Conservation (phyloP, 345 rosid genomes). For the thale cress (Arabidopsis thaliana) region DNA sequence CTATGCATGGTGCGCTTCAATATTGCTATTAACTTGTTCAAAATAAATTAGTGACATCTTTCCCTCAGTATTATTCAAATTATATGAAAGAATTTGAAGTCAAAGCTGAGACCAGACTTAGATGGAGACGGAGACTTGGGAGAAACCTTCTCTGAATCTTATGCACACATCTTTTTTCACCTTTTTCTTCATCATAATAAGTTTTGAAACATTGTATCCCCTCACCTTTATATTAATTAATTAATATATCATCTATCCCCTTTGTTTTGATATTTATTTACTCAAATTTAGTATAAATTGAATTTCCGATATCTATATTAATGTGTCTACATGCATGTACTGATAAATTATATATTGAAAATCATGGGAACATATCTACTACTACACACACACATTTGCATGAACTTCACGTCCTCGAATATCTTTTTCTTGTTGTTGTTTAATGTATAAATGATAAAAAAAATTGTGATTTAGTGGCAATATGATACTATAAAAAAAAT, state of each 20-base stretch:
- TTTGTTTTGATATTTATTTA: not conserved
- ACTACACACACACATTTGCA: conserved; percentile 1
- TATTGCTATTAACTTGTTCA: not conserved
- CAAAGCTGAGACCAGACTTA: conserved; percentile 7
- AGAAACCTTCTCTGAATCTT: conserved; percentile 17
- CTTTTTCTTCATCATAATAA: not conserved
- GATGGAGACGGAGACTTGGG: not conserved
- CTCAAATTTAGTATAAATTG: not conserved
- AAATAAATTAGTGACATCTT: not conserved
- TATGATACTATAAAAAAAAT: not conserved
- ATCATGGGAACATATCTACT: not conserved
- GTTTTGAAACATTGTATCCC: conserved; percentile 15
- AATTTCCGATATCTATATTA: not conserved
- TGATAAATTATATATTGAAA: not conserved
- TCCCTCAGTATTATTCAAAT: not conserved
- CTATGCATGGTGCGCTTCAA: not conserved
- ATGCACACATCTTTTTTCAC: not conserved
- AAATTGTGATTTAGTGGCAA: not conserved
- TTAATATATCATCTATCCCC: not conserved
- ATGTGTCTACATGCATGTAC: not conserved
- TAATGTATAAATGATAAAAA: too few species aligned
- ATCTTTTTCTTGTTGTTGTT: not conserved
- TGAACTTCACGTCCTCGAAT: conserved; percentile 8
- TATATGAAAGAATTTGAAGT: not conserved
- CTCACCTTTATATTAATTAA: not conserved